Evolutionary conservation across 805 yeast genomes (phyloP), one percentile per base, ranked within the genome.

Genomic region (Candida takata): DNA sequence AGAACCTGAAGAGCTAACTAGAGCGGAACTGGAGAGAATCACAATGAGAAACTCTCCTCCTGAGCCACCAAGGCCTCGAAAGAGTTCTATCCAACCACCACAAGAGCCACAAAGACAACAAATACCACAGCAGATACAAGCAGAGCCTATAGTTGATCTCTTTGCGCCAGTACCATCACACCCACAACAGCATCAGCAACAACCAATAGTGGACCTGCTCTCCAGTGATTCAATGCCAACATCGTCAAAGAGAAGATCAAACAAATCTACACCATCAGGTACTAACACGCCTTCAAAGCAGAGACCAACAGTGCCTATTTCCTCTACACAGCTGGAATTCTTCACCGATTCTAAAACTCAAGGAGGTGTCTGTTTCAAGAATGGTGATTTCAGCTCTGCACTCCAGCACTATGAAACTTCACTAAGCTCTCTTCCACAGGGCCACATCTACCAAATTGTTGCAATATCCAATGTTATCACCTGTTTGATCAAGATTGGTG

Each of bases 321-420:
- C 52, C 7, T 32, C 48, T 5, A 49, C 52, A 4, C 52, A 52
- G 24, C 27, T 48, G 38, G 53, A 48, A 21, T 62, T 61, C 47
- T 77, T 62, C 62, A 51, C 65, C 7, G 70, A 69, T 17, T 62
- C 67, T 20, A 74, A 77, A 41, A 59, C 57, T 7, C 67, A 67
- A 18, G 98, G 87, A 6, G 62, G 74, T 6, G 68, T 67, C 13
- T 68, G 77, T 1, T 92, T 78, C 62, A 73, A 74, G 37, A 70
- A 75, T n/a, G 99, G 99, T 14, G 90, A 92, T 55, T 92, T 81
- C 54, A 56, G 76, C 4, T 52, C 62, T 5, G 88, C 98, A 0
- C 62, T 74, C 11, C 69, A 62, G 20, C 66, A 68, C 36, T 92
- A 84, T 53, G 66, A 73, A 23, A 62, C 70, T 27, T 69, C 81